Evolutionary conservation across 345 rosid species (phyloP).

Genomic region (Ceriops zippeliana): DNA sequence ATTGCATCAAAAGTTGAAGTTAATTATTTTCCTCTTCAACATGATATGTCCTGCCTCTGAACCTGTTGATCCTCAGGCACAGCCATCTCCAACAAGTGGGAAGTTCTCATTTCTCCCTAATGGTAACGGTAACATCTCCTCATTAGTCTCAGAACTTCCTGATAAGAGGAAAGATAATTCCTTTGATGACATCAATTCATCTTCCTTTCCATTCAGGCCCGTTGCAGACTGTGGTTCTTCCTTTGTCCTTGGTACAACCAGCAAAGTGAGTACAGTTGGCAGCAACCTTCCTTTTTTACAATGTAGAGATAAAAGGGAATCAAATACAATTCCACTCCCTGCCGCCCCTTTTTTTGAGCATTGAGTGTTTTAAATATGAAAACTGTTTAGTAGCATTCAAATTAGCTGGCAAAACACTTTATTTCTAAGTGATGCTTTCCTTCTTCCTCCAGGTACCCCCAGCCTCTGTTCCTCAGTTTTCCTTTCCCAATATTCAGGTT

Average conservation of each 20-base stretch:
- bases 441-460: conserved; percentile 24
- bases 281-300: background rate
- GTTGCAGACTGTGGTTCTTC: conserved; percentile 47
- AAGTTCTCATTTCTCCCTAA: conserved; percentile 47
- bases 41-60: conserved; percentile 5
- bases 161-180: conserved; percentile 56
- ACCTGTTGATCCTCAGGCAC: conserved; percentile 51
- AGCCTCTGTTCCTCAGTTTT: conserved; percentile 35
- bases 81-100: conserved; percentile 41
- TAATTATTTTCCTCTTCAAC: conserved; percentile 9
- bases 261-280: conserved; percentile 37
- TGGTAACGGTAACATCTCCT: conserved; percentile 31
- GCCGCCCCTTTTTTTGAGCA: background rate
- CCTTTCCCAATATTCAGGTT: conserved; percentile 44
- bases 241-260: conserved; percentile 40
- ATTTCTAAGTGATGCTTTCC: background rate
- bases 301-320: background rate
- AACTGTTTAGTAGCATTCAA: background rate
- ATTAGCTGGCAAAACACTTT: background rate
- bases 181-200: conserved; percentile 49
- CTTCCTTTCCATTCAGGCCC: conserved; percentile 77
- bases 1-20: background rate
- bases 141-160: conserved; percentile 28
- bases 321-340: background rate
- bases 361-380: background rate